Percentiles rank a stretch among this genome's conserved stretches.
Conservation (phyloP, 2,329 filamentous ascomycete species). For the Fusarium cicatricum region DNA sequence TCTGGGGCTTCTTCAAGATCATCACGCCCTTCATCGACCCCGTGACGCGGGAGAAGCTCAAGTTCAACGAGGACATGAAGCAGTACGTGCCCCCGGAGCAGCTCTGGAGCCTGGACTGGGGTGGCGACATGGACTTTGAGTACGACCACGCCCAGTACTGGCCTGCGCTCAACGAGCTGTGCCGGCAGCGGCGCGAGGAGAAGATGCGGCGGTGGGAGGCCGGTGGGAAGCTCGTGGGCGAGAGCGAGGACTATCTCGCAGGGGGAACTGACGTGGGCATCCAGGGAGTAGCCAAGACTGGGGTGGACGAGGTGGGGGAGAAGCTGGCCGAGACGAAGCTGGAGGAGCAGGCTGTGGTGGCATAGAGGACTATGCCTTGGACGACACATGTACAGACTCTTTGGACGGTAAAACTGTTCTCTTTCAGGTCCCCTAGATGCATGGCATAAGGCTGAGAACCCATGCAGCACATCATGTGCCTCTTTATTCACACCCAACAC, state of each 20-base stretch:
- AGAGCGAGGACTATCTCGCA: slow-evolving; percentile 86
- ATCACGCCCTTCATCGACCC: slow-evolving; percentile 98
- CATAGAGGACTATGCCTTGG: slow-evolving; percentile 4
- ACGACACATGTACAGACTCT: too few relatives aligned
- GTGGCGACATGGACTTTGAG: slow-evolving; percentile 85
- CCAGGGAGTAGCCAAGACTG: slow-evolving; percentile 39
- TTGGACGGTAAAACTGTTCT: too few relatives aligned
- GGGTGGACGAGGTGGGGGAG: slow-evolving; percentile 39
- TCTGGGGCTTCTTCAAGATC: slow-evolving; percentile 94
- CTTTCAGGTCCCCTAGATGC: too few relatives aligned
- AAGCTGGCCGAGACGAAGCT: slow-evolving; percentile 42
- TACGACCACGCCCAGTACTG: slow-evolving; percentile 92
- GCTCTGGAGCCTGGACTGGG: slow-evolving; percentile 77
- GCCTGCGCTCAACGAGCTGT: slow-evolving; percentile 81
- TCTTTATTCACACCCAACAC: too few relatives aligned
- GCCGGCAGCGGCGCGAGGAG: slow-evolving; percentile 69
- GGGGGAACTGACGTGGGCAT: slow-evolving; percentile 59
- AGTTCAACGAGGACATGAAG: slow-evolving; percentile 93
- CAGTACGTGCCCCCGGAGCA: slow-evolving; percentile 83
- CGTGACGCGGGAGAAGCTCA: slow-evolving; percentile 90
- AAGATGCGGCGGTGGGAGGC: slow-evolving; percentile 77
- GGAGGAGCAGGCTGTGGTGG: slow-evolving; percentile 37
- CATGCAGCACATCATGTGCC: not conserved
- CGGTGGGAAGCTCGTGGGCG: slow-evolving; percentile 82
- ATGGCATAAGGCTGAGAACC: not conserved